Evolutionary conservation across 306 rosid species (phyloP), one percentile per base, ranked within the genome.

Genomic region (Vigna reflexopilosa): DNA sequence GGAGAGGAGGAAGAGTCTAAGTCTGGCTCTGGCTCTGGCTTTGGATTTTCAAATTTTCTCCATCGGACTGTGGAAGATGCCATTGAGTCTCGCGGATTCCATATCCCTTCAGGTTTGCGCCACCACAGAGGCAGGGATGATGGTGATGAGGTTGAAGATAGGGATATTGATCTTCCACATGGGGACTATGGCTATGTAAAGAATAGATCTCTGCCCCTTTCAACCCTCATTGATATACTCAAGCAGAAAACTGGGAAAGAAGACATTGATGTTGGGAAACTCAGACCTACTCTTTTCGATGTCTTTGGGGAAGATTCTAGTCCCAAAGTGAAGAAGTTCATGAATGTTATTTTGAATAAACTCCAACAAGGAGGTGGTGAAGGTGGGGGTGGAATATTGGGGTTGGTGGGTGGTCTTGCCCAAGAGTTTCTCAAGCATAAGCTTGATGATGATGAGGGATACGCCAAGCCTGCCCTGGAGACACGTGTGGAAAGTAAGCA

Each of bases 261-360:
- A 7, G 96, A 95, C 80, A 95, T 93, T 67, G 93, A 91, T 70
- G 96, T 95, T 4, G 99, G 99, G 51, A 86, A 93, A 83, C 75
- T 95, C 77, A 88, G 99, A 72, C 97, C 97, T 12, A 81, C 98
- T 6, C 97, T 95, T 2, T 94, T 92, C n/a, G 97, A 92, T 70
- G 72, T 80, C n/a, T 94, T 92, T 11, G 98, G 98, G 22, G 92
- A 94, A n/a, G 98, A 94, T 81, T 86, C 98, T 10, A 94, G 93
- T 77, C 99, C 99, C 1, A 95, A 95, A 81, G 99, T 95, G 73
- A 95, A 95, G 91, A 95, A 95, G 91, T 95, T 93, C 91, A 95
- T 93, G 98, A 91, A 93, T 76, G 81, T 93, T 30, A 81, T 93
- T 49, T 47, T 93, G 36, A 28, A 65, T 80, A 91, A 93, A 64